Evolutionary conservation across 345 rosid species (phyloP).

Genomic region (Eucalyptus sideroxylon): DNA sequence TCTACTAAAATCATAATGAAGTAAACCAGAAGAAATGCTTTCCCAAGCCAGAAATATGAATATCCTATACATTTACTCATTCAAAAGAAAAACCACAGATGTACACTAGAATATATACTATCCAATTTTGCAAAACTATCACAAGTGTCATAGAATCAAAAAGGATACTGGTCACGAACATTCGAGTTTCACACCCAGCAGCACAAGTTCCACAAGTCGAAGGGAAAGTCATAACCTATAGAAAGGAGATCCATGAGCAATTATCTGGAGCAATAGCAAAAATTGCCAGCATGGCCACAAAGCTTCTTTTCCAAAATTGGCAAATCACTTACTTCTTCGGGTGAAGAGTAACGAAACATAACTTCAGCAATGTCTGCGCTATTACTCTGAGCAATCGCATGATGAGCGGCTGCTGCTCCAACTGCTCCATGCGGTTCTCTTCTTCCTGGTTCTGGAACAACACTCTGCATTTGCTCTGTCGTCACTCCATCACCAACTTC

Average conservation of each 20-base stretch:
- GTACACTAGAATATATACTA: background rate
- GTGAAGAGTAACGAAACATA: slow-evolving; percentile 69
- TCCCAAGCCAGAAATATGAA: background rate
- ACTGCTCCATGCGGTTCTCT: slow-evolving; percentile 62
- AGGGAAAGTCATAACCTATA: slow-evolving; percentile 55
- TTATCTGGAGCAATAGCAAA: background rate
- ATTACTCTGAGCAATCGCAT: slow-evolving; percentile 84
- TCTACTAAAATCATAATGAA: background rate
- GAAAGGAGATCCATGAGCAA: background rate
- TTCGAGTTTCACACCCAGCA: slow-evolving; percentile 38
- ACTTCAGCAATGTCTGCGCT: slow-evolving; percentile 71
- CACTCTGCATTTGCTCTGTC: slow-evolving; percentile 8
- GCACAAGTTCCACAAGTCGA: slow-evolving; percentile 47
- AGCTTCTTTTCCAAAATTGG: background rate
- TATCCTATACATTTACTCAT: background rate
- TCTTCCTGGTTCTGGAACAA: slow-evolving; percentile 7
- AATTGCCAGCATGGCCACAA: background rate
- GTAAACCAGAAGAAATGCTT: background rate
- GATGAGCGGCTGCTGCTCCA: slow-evolving; percentile 81
- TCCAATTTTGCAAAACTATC: background rate
- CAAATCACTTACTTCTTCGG: slow-evolving; percentile 62
- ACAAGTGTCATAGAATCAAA: background rate
- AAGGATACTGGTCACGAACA: slow-evolving; percentile 62
- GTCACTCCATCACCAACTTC: slow-evolving; percentile 19
- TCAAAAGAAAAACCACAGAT: background rate